A percentile compares a stretch with the other conserved stretches of the same genome.
These are phyloP conservation scores for Rhizoclosmatium globosum DNA, from an alignment of 192 early-diverging fungal species.

Conservation along the genomic window DNA sequence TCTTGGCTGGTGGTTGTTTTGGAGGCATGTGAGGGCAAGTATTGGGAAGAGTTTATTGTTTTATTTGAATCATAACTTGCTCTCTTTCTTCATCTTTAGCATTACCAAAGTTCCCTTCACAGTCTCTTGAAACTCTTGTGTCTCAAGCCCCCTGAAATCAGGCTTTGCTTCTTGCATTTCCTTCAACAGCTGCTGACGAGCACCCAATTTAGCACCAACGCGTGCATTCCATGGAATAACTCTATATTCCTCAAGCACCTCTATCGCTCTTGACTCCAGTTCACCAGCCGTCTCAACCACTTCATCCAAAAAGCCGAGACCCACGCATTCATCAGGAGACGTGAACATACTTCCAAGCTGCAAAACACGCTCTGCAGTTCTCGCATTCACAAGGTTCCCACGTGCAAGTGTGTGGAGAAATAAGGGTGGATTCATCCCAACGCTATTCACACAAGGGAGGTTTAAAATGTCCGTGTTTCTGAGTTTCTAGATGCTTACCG, in stretches of 20 bases:
- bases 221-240: constrained; percentile 39
- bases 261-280: not conserved
- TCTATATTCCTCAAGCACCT: not conserved
- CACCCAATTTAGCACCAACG: constrained; percentile 24
- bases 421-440: constrained; percentile 32
- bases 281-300: not conserved
- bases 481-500: constrained; percentile 3
- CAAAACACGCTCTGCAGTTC: constrained; percentile 18
- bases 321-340: constrained; percentile 21
- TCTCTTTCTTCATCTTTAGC: constrained; percentile 31
- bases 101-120: constrained; percentile 6
- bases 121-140: constrained; percentile 34
- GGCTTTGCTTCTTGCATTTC: not conserved
- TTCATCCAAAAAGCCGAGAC: constrained; percentile 28
- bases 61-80: not conserved
- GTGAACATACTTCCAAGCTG: constrained; percentile 26
- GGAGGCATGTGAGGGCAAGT: not conserved
- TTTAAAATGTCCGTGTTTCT: too few relatives aligned
- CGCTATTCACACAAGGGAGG: not conserved
- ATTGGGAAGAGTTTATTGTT: too few relatives aligned
- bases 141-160: constrained; percentile 4
- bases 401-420: constrained; percentile 36
- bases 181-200: constrained; percentile 16
- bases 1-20: constrained; percentile 21
- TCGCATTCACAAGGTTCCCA: not conserved